Base-by-base conservation (phyloP, 352 stramenopile species). In the Pythium periplocum region DNA sequence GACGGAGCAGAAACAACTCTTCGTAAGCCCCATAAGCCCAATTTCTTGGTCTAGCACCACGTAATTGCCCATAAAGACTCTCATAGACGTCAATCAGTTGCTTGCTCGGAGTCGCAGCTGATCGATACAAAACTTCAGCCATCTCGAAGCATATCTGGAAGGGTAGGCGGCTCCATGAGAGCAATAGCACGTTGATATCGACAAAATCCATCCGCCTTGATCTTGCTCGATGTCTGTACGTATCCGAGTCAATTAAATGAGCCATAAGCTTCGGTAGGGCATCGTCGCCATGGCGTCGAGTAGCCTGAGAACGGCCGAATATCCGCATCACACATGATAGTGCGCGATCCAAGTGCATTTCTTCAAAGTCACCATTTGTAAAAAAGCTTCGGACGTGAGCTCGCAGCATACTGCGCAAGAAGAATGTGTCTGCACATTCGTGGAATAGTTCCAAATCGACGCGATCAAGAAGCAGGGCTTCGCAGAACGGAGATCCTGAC, bases 111-210 rank as follows among this genome's bases (percentile, higher is more conserved):
- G 56, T 51, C 2, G 12, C 36, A 4, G 61, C 54, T 8, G 51
- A 53, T 0, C 74, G 78, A 34, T 89, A 87, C 2, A 84, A 53
- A 8, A 71, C 67, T 55, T 89, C 75, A 2, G 71, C 71, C 31
- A 89, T 73, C 45, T 89, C 75, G 40, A 84, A 87, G 45, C 71
- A 83, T 4, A 87, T 31, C 11, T 62, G 41, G 36, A 89, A 83
- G 1, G 78, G 75, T n/a, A 89, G 73, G 17, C 68, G 67, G 31
- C 79, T 63, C 75, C 75, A 87, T 6, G 73, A 65, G 1, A 87
- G 45, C 3, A 89, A 53, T 34, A 89, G 30, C 11, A 75, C 39
- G 10, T 63, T 47, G 2, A 73, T 38, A 17, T 59, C 55, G 4
- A 65, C 31, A 7, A 39, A 43, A 45, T 64, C 55, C 9, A 2